Conservation (phyloP, 2,329 filamentous ascomycete species). For the Botryotinia narcissicola region DNA sequence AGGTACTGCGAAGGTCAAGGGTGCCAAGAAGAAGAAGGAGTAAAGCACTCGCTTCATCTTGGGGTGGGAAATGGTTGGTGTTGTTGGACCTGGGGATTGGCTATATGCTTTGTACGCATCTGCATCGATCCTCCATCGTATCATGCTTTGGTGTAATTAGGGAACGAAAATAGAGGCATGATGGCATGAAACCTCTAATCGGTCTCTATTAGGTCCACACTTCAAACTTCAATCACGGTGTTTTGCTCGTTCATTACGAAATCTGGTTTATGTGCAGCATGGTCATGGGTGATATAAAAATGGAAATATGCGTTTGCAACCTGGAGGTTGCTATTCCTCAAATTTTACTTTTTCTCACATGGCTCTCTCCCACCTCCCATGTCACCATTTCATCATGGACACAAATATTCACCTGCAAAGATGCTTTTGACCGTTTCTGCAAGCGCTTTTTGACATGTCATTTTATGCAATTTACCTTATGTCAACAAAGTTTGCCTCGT, state of each 20-base stretch:
- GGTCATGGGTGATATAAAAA: conserved; percentile 16
- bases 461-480: conserved; percentile 16
- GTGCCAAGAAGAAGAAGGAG: conserved; percentile 91
- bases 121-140: conserved; percentile 33
- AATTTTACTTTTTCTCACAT: conserved; percentile 6
- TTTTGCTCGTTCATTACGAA: conserved; percentile 27
- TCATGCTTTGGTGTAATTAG: conserved; percentile 30
- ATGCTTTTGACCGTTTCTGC: conserved; percentile 13
- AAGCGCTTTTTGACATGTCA: conserved; percentile 17
- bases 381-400: background rate
- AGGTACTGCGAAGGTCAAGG: conserved; percentile 98
- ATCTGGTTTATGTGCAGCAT: conserved; percentile 19
- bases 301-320: conserved; percentile 16
- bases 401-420: conserved; percentile 8
- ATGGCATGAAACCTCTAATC: conserved; percentile 30
- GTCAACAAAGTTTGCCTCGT: conserved; percentile 13
- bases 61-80: conserved; percentile 35
- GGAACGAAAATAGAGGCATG: conserved; percentile 31
- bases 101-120: conserved; percentile 35
- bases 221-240: conserved; percentile 35
- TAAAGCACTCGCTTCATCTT: conserved; percentile 50
- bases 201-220: conserved; percentile 28
- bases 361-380: background rate
- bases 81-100: conserved; percentile 35
- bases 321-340: conserved; percentile 7